Evolutionary conservation across 495 filamentous ascomycete species (phyloP), one percentile per base, ranked within the genome.

Genomic region (Daldinia childiae): DNA sequence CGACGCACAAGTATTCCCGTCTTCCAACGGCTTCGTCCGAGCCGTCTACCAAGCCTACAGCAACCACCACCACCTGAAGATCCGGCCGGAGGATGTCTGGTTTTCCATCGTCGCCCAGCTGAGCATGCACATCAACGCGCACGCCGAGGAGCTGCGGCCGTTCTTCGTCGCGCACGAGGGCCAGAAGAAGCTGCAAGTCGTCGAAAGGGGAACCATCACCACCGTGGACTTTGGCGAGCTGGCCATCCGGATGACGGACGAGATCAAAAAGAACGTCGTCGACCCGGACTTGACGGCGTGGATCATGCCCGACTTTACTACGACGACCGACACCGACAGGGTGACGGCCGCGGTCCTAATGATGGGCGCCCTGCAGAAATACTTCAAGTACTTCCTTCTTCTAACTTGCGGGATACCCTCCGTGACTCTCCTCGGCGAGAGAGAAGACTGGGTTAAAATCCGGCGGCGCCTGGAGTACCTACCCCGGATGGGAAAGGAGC

Each of bases 341-440:
- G 58, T 72, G 2, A 50, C 62, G 0, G 69, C 68, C 4, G 54
- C 58, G 7, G 30, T 76, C 12, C 9, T 62, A 3, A 63, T 74
- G 52, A 73, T 71, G 66, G 62, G 62, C 19, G 14, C 38, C 0
- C 43, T 65, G 62, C 36, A 65, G 39, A 24, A 57, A 12, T 65
- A 65, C 14, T 65, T 65, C 39, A 48, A 14, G 4, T 65, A 57
- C 19, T 29, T 1, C 14, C 17, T 26, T n/a, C 1, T 7, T 6
- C 9, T 57, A 0, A 17, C 6, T 2, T 87, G 86, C 62, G 85
- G 85, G 0, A 72, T 88, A 6, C 84, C 86, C 14, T 80, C 79
- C 2, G 83, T 87, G 7, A 87, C 85, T 1, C 68, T 87, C 9
- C 73, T 84, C 0, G 86, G 86, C 17, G 72, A 78, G 29, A 61